Conservation (phyloP, 1,284 basidiomycete species). For the Athelia psychrophila region DNA sequence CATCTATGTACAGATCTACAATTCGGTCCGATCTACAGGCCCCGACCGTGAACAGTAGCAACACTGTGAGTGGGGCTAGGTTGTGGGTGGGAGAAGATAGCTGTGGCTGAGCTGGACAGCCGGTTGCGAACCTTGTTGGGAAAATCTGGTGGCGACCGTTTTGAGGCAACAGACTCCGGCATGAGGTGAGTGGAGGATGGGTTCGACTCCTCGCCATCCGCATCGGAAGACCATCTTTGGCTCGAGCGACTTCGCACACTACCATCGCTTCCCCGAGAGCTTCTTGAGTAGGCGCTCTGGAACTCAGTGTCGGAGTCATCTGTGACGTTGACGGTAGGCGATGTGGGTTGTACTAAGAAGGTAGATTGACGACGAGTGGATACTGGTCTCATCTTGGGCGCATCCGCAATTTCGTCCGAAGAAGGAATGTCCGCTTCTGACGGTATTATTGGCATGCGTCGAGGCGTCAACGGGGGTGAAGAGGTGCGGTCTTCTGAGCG, state of each 20-base stretch:
- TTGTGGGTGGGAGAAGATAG: not conserved
- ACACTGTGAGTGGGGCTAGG: conserved; percentile 27
- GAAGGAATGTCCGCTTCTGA: conserved; percentile 3
- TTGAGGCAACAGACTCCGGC: not conserved
- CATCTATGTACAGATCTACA: no score
- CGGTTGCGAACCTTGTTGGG: not conserved
- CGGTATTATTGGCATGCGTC: conserved; percentile 14
- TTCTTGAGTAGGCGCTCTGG: conserved; percentile 77
- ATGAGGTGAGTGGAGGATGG: not conserved
- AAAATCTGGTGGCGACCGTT: not conserved
- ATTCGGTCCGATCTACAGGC: conserved; percentile 6
- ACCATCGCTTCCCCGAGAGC: conserved; percentile 62
- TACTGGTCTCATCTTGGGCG: conserved; percentile 28
- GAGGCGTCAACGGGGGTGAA: conserved; percentile 10
- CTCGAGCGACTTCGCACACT: conserved; percentile 30
- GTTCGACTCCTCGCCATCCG: not conserved
- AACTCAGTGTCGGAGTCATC: conserved; percentile 84
- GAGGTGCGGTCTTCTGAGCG: conserved; percentile 25
- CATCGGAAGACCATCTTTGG: not conserved
- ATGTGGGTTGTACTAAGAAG: conserved; percentile 37
- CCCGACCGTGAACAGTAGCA: conserved; percentile 28
- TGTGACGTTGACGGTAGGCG: conserved; percentile 45
- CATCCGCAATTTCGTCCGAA: conserved; percentile 17
- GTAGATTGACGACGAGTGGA: conserved; percentile 30
- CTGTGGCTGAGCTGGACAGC: not conserved